Conservation (phyloP, 2,329 filamentous ascomycete genomes). For the Cytospora mali region DNA sequence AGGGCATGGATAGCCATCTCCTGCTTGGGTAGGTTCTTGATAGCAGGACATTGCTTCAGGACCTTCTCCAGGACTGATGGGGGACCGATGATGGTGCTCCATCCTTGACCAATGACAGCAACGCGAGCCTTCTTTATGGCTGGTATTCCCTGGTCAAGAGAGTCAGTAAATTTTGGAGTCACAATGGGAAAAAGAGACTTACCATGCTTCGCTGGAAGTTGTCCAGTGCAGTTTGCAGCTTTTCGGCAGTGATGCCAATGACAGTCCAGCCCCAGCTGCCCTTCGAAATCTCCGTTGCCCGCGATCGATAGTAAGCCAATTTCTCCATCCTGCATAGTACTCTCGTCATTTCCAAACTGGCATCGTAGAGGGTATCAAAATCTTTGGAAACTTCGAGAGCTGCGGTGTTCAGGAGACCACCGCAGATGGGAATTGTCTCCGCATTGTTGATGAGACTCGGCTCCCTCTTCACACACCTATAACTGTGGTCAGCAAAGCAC, state of each 20-base stretch:
- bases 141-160: constrained; percentile 13
- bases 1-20: constrained; percentile 24
- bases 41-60: constrained; percentile 19
- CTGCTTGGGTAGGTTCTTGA: constrained; percentile 24
- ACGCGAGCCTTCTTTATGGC: constrained; percentile 20
- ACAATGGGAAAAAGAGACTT: not conserved
- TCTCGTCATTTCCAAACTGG: constrained; percentile 23
- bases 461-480: constrained; percentile 16
- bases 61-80: constrained; percentile 24
- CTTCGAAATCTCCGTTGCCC: constrained; percentile 21
- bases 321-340: constrained; percentile 23
- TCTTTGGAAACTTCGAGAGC: constrained; percentile 14
- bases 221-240: constrained; percentile 15
- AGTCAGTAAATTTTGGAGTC: not conserved
- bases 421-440: constrained; percentile 19
- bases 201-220: constrained; percentile 24
- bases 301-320: constrained; percentile 20
- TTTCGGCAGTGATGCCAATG: constrained; percentile 22
- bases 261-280: constrained; percentile 23
- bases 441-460: constrained; percentile 17
- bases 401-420: constrained; percentile 22
- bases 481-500: not conserved
- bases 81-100: constrained; percentile 22
- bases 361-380: constrained; percentile 23
- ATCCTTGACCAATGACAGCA: constrained; percentile 21